Conservation (phyloP, 1,284 basidiomycete species). For the Bjerkandera adusta region DNA sequence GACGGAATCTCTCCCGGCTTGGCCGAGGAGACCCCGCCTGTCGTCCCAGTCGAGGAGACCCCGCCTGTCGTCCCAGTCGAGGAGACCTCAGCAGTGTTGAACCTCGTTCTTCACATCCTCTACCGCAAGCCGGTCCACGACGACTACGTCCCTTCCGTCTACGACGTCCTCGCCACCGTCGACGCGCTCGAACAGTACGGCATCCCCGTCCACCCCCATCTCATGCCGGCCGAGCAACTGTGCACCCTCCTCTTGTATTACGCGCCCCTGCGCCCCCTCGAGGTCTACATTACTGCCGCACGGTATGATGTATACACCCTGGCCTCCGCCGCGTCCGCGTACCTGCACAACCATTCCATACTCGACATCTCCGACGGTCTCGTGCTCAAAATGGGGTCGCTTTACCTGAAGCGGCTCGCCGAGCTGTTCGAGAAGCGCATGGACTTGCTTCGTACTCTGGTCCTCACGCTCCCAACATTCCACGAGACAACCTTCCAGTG, state of each 20-base stretch:
- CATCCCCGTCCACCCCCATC: not conserved
- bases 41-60: too few relatives aligned
- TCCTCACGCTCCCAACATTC: too few relatives aligned
- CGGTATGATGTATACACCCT: conserved; percentile 32
- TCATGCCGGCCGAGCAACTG: conserved; percentile 16
- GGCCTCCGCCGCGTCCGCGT: conserved; percentile 33
- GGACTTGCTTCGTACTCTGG: conserved; percentile 36
- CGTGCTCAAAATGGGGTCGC: conserved; percentile 33
- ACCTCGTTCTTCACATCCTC: conserved; percentile 27
- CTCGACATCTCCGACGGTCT: conserved; percentile 32
- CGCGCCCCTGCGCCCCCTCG: not conserved
- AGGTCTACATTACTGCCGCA: conserved; percentile 37
- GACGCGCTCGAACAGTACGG: conserved; percentile 22
- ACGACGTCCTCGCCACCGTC: conserved; percentile 19
- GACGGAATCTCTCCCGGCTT: too few relatives aligned
- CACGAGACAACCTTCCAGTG: too few relatives aligned
- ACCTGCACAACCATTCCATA: conserved; percentile 34
- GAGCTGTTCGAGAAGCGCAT: conserved; percentile 37
- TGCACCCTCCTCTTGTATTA: not conserved
- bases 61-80: too few relatives aligned
- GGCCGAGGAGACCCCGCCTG: too few relatives aligned
- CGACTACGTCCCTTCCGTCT: conserved; percentile 21
- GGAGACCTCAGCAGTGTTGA: conserved; percentile 18
- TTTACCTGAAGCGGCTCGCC: conserved; percentile 40
- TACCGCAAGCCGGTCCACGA: conserved; percentile 24